Base-by-base conservation (phyloP, 1,139 yeast species). In the Candida mesenterica region DNA sequence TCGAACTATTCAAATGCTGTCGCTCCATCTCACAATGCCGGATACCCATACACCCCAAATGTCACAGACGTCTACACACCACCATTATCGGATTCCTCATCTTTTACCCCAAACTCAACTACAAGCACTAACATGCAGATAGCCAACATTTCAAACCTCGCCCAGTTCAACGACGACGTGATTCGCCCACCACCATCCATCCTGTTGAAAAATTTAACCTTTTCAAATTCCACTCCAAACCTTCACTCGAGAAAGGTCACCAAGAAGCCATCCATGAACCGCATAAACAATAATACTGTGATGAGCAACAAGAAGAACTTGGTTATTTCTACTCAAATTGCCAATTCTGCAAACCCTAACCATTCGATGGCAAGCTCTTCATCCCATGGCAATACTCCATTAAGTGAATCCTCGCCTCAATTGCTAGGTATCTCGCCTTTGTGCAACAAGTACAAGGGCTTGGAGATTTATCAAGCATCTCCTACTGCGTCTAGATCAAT, bases 201-300 rank as follows among this genome's bases (percentile, higher is more conserved):
- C 15, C 45, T 40, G 47, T 42, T 42, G 40, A 45, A 40, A 29
- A 38, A 40, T 25, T 44, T 42, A 42, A 39, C 47, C 14, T 43
- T 38, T 28, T 42, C 50, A 5, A 37, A 20, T 18, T 46, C 50
- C 12, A 39, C 50, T 5, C 48, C 53, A 27, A 36, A 41, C 28
- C 41, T 41, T 34, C 34, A 40, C 20, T 30, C 40, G 27, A 44
- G 46, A 33, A 54, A 50, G 32, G 39, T 57, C 15, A 31, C 45
- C 15, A 57, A 57, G 31, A 55, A 51, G 30, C 51, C 57, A 3
- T 53, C 59, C 12, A 40, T 53, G 30, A 45, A 46, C 24, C 46
- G 56, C 16, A 36, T 56, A 32, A 50, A 46, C 26, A 46, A 39
- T 28, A 37, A 36, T 20, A 26, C 44, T 20, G 37, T 40, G 14